These are phyloP conservation scores for Otatea glauca DNA, from an alignment of 176 grass and related monocot species.

Conservation along the genomic window DNA sequence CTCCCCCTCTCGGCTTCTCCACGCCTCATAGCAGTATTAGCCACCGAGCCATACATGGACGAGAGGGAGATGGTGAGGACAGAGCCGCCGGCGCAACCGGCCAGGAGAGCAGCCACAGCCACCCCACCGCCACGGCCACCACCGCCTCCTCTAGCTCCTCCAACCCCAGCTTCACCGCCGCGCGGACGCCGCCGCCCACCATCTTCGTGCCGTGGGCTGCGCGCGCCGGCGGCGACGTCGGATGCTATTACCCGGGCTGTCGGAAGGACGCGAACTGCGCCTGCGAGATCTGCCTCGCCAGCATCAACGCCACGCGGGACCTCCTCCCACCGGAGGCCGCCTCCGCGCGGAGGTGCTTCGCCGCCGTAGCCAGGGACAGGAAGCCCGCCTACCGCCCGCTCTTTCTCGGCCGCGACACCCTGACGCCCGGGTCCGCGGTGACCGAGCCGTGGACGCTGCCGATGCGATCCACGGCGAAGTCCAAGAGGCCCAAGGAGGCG, in stretches of 20 bases:
- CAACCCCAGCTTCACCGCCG: not conserved
- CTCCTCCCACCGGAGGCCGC: constrained; percentile 57
- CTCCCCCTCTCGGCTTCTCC: not conserved
- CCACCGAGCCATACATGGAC: constrained; percentile 46
- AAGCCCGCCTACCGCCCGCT: constrained; percentile 14
- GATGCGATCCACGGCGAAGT: constrained; percentile 59
- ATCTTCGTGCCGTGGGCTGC: constrained; percentile 37
- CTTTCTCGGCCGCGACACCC: constrained; percentile 25
- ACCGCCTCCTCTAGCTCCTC: constrained; percentile 56
- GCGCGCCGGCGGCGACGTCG: constrained; percentile 22
- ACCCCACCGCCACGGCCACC: not conserved
- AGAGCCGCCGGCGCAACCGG: not conserved
- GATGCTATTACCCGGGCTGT: constrained; percentile 72
- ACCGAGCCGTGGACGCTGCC: constrained; percentile 52
- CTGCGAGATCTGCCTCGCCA: constrained; percentile 89
- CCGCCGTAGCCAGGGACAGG: constrained; percentile 19
- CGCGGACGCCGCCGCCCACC: constrained; percentile 23
- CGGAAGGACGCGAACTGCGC: constrained; percentile 90
- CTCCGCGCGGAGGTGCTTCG: constrained; percentile 54
- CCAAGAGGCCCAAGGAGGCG: constrained; percentile 14
- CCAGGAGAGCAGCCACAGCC: constrained; percentile 23
- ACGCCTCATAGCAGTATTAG: not conserved
- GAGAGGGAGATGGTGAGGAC: constrained; percentile 40
- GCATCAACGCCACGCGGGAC: constrained; percentile 87
- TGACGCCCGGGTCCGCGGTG: constrained; percentile 10